Conservation (phyloP, 2,329 filamentous ascomycete species). For the Diatrype stigma region DNA sequence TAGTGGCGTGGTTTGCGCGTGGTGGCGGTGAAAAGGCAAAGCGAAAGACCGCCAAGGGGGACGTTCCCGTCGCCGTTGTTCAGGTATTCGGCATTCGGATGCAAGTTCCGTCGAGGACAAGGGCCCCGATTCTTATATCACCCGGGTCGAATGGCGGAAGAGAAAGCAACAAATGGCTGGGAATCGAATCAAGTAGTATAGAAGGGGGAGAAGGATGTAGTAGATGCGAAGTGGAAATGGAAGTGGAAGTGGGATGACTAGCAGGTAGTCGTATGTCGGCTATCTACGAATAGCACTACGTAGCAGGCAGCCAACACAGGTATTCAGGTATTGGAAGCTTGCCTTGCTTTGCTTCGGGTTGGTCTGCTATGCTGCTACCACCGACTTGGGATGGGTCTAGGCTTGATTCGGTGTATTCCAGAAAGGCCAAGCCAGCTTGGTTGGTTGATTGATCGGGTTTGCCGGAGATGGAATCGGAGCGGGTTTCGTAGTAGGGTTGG, state of each 20-base stretch:
- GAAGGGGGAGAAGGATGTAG: not conserved
- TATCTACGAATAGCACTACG: not conserved
- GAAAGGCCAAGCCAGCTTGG: not conserved
- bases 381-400: not conserved
- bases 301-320: not conserved
- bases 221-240: not conserved
- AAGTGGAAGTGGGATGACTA: not conserved
- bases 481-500: not conserved
- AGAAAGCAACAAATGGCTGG: constrained; percentile 6
- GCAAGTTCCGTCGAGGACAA: constrained; percentile 19
- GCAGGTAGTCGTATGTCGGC: not conserved
- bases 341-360: not conserved
- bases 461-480: not conserved
- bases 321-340: not conserved
- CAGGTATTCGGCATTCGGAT: constrained; percentile 23
- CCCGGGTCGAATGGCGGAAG: not conserved
- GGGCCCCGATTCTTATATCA: constrained; percentile 14
- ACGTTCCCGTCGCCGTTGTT: constrained; percentile 25
- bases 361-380: not conserved
- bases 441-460: not conserved
- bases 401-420: not conserved
- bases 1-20: constrained; percentile 3
- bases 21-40: constrained; percentile 1
- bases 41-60: constrained; percentile 9
- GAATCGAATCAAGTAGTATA: constrained; percentile 8